Evolutionary conservation across 2,329 filamentous ascomycete species (phyloP).

Genomic region (Xylariaceae sp.): DNA sequence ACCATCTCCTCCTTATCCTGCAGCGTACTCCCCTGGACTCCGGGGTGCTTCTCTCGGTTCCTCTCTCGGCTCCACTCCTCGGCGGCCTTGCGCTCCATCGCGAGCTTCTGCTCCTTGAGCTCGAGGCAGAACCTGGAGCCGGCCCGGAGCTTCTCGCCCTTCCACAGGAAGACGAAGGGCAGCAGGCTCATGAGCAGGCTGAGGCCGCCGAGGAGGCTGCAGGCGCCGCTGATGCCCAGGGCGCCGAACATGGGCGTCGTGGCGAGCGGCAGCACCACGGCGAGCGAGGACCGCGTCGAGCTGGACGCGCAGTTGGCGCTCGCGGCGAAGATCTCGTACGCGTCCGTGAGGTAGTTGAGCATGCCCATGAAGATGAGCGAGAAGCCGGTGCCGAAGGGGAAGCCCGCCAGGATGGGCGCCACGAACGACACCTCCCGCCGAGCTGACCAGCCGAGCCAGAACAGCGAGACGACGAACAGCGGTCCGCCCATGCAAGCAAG

Average conservation of each 20-base stretch:
- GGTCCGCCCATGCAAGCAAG: constrained; percentile 65
- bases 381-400: constrained; percentile 56
- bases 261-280: constrained; percentile 50
- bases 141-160: constrained; percentile 46
- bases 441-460: constrained; percentile 57
- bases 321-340: constrained; percentile 58
- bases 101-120: constrained; percentile 42
- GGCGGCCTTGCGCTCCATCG: constrained; percentile 33
- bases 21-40: too few species aligned
- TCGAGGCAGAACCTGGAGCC: constrained; percentile 56
- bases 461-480: constrained; percentile 47
- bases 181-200: constrained; percentile 42
- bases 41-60: too few species aligned
- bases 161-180: constrained; percentile 47
- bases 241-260: constrained; percentile 40
- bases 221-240: constrained; percentile 42
- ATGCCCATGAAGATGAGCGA: constrained; percentile 55
- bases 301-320: constrained; percentile 46
- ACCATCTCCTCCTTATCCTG: constrained; percentile 9
- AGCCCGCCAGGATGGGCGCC: constrained; percentile 50
- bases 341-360: constrained; percentile 58
- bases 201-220: constrained; percentile 43
- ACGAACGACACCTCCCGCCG: constrained; percentile 40
- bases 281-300: constrained; percentile 41
- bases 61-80: constrained; percentile 11